These are phyloP conservation scores for Paraphoma chrysanthemicola DNA, from an alignment of 2,329 filamentous ascomycete species.

Conservation along the genomic window DNA sequence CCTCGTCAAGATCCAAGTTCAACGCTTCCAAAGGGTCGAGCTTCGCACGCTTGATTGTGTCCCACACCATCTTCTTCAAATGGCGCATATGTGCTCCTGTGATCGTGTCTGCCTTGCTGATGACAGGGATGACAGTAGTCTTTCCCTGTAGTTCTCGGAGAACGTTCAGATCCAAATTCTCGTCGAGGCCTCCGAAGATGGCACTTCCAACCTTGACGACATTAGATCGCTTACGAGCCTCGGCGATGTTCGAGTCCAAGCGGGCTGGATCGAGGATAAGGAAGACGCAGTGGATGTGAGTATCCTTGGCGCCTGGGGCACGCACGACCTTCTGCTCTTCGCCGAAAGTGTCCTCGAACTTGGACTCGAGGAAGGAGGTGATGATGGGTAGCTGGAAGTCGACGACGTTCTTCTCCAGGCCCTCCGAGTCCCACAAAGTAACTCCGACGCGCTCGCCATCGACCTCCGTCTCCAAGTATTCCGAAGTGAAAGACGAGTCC, in stretches of 20 bases:
- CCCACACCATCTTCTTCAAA: constrained; percentile 89
- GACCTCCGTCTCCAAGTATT: constrained; percentile 93
- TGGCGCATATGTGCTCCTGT: constrained; percentile 94
- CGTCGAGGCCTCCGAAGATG: constrained; percentile 76
- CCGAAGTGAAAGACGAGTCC: constrained; percentile 73
- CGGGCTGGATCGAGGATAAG: constrained; percentile 86
- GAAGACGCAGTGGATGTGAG: constrained; percentile 96
- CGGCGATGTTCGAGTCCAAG: constrained; percentile 78
- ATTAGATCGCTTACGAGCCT: constrained; percentile 67
- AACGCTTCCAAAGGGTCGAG: constrained; percentile 89
- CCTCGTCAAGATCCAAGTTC: constrained; percentile 78
- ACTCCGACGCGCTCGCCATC: constrained; percentile 90
- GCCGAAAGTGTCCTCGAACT: constrained; percentile 96
- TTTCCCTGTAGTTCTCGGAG: constrained; percentile 87
- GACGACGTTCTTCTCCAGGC: constrained; percentile 91
- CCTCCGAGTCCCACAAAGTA: constrained; percentile 96
- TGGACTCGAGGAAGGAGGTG: constrained; percentile 90
- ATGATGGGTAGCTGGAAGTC: constrained; percentile 94
- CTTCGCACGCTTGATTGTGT: constrained; percentile 82
- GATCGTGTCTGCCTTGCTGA: constrained; percentile 95
- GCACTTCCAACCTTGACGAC: constrained; percentile 51
- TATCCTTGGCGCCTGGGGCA: constrained; percentile 90
- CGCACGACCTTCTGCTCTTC: constrained; percentile 98
- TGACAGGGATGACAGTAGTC: constrained; percentile 93
- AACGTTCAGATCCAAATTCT: constrained; percentile 89